phyloP scores from a whole-genome alignment of 257 asterid genomes.

The Solanum infundibuliforme region DNA sequence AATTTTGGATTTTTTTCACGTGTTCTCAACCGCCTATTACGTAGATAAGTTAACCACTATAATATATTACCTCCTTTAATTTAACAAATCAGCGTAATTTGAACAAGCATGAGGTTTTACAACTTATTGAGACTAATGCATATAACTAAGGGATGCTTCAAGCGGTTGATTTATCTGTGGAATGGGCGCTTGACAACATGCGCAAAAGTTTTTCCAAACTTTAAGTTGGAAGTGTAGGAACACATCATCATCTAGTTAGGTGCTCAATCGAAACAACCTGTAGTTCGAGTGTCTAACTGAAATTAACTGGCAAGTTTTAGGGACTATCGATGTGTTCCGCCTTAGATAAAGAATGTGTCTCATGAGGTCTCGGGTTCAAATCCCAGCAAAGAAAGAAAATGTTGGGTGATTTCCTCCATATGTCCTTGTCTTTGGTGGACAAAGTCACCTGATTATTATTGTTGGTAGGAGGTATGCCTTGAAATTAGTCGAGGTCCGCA shows the following conservation, averaged over 20 bases:
- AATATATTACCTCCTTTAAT: background rate
- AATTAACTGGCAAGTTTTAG: background rate
- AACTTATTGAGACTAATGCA: background rate
- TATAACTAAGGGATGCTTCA: background rate
- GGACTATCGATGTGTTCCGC: background rate
- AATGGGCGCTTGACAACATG: background rate
- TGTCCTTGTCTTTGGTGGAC: background rate
- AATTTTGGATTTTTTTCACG: background rate
- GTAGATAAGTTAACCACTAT: background rate
- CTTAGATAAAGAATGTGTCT: background rate
- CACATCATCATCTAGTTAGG: background rate
- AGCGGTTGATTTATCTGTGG: background rate
- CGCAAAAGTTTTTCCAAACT: background rate
- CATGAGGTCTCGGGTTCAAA: background rate
- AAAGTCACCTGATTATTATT: background rate
- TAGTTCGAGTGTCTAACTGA: background rate
- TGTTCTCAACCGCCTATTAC: background rate
- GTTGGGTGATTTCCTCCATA: background rate
- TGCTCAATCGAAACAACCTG: background rate
- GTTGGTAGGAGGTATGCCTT: background rate
- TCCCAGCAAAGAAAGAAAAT: background rate
- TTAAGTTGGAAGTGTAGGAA: background rate
- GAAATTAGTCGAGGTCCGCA: background rate
- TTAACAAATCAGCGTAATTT: background rate
- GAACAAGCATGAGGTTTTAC: background rate